Conservation (phyloP, 1,284 basidiomycete genomes). For the Porogramme epimiltina region DNA sequence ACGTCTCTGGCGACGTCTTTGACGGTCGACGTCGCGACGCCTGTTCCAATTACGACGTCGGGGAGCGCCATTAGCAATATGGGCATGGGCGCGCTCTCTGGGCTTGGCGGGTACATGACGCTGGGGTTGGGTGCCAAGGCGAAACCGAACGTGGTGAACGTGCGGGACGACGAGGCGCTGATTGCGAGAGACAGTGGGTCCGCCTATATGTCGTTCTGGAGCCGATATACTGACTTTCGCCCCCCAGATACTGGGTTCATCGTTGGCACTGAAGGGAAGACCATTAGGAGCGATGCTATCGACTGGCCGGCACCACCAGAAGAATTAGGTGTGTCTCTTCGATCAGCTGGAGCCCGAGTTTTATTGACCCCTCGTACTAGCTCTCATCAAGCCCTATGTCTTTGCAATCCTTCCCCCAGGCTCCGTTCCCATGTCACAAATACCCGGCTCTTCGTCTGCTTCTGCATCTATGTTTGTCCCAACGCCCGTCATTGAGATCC, state of each 20-base stretch:
- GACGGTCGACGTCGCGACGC: constrained; percentile 57
- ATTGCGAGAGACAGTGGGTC: constrained; percentile 81
- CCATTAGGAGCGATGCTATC: constrained; percentile 58
- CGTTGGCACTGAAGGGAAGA: constrained; percentile 70
- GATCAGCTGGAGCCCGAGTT: neutral
- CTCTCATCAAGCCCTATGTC: constrained; percentile 83
- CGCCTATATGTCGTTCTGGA: no score
- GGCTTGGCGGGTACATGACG: constrained; percentile 89
- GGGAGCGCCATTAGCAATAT: constrained; percentile 44
- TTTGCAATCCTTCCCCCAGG: constrained; percentile 78
- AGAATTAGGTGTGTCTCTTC: constrained; percentile 60
- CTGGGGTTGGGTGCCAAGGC: constrained; percentile 75
- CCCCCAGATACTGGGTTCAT: constrained; percentile 73
- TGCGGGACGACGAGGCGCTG: constrained; percentile 71
- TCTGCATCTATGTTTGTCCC: constrained; percentile 40
- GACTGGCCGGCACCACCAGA: constrained; percentile 85
- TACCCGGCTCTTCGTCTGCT: constrained; percentile 18
- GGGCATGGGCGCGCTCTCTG: constrained; percentile 73
- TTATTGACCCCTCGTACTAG: constrained; percentile 37
- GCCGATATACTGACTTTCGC: neutral
- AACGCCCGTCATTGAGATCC: constrained; percentile 74
- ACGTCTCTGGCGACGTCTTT: constrained; percentile 66
- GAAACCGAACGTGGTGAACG: constrained; percentile 64
- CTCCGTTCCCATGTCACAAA: constrained; percentile 44
- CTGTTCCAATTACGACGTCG: constrained; percentile 44